Evolutionary conservation across 2,329 filamentous ascomycete species (phyloP), one percentile per base, ranked within the genome.

Genomic region (Neurospora sp.): DNA sequence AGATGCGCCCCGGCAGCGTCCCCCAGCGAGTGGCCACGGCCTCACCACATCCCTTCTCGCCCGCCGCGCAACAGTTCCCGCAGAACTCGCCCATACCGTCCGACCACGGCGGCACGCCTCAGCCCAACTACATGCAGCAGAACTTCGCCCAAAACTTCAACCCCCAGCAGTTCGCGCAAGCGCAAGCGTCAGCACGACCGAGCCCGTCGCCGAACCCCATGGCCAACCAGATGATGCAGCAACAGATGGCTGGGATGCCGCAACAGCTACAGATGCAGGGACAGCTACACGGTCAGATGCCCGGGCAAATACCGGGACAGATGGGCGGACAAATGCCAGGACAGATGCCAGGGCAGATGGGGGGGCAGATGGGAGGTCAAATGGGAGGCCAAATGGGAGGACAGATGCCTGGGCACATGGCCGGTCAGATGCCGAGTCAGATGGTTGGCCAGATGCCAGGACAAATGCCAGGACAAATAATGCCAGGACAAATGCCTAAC

Each of bases 41-140:
- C 62, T 98, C 96, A 39, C 95, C 96, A 3, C 95, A 96, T 79
- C 93, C 93, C 0, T 97, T 96, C 79, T 94, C 92, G 1, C 91
- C 92, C 17, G 89, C 90, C 70, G 86, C 87, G 39, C 90, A 91
- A 75, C 91, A 91, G 77, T 92, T 93, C 43, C 81, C 86, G 17
- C 91, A 94, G 77, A 86, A 90, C 71, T 96, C 93, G 2, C 92
- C 93, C 11, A 88, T 91, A 17, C 89, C 91, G 5, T 91, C 91
- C 33, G 92, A 96, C 72, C 90, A 93, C 75, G 86, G 84, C 38
- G 88, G 89, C 70, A 93, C 91, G 9, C 91, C 92, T 0, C 92
- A 94, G 77, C 91, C 89, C n/a, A 93, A 89, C 75, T 87, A 90
- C 81, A 87, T 87, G 69, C 86, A 82, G 66, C 81, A 81, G 23